A percentile compares a stretch with the other conserved stretches of the same genome.
phyloP scores from a whole-genome alignment of 495 filamentous ascomycete species.

The Penicillium canescens region DNA sequence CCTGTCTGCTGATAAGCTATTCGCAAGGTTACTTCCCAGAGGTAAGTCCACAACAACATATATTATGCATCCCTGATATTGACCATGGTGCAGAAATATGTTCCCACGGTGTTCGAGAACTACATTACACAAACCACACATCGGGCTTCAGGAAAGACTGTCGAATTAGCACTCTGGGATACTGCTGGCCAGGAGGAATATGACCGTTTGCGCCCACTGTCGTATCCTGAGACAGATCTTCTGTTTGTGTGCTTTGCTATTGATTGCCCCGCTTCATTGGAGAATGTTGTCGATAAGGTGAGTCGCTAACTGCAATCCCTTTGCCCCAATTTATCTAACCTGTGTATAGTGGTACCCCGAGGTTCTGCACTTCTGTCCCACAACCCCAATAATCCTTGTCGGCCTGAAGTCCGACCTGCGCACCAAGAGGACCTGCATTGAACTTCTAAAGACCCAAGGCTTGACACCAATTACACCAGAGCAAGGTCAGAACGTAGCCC shows the following conservation, averaged over 20 bases:
- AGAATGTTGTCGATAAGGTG: slow-evolving; percentile 99
- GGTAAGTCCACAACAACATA: slow-evolving; percentile 49
- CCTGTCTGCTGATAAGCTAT: slow-evolving; percentile 96
- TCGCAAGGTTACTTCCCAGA: slow-evolving; percentile 98
- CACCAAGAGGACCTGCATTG: slow-evolving; percentile 90
- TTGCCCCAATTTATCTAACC: slow-evolving; percentile 3
- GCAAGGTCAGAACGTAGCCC: slow-evolving; percentile 83
- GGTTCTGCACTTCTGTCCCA: slow-evolving; percentile 97
- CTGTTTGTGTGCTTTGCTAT: slow-evolving; percentile 99
- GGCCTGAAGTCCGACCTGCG: slow-evolving; percentile 97
- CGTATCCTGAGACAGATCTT: slow-evolving; percentile 96
- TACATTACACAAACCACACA: slow-evolving; percentile 97
- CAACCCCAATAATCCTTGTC: slow-evolving; percentile 91
- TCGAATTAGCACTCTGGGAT: slow-evolving; percentile 97
- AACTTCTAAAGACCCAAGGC: slow-evolving; percentile 96
- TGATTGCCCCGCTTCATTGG: slow-evolving; percentile 95
- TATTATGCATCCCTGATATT: slow-evolving; percentile 8
- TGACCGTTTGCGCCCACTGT: slow-evolving; percentile 90
- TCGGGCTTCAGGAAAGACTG: slow-evolving; percentile 80
- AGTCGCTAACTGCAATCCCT: slow-evolving; percentile 15
- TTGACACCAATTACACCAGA: slow-evolving; percentile 90
- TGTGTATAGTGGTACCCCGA: slow-evolving; percentile 89
- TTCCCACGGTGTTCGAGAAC: slow-evolving; percentile 98
- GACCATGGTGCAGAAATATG: slow-evolving; percentile 78
- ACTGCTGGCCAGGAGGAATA: slow-evolving; percentile 99